Evolutionary conservation across 306 rosid species (phyloP), one percentile per base, ranked within the genome.

Genomic region (Cucurbita maxima): DNA sequence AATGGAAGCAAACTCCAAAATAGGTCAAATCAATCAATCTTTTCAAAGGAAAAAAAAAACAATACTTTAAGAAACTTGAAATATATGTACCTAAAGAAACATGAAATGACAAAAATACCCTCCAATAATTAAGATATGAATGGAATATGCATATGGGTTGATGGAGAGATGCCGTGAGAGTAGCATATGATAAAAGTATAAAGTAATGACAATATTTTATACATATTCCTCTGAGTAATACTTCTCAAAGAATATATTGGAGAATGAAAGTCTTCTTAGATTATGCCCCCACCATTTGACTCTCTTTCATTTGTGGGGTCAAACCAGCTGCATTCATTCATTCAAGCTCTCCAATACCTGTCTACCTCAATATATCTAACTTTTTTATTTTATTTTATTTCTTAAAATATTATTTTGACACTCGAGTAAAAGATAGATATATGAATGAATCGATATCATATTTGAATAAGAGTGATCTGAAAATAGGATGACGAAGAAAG

Each of bases 261-360:
- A 68, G 86, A 90, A 83, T 84, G 87, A 86, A 84, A 89, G 88
- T 83, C 89, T 87, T 87, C 89, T 75, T 58, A 74, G 86, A 82
- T 85, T 82, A 83, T 82, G 92, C 75, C 83, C 80, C 84, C 78
- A 82, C 81, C 85, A 76, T 89, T 88, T 82, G 88, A 85, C 86
- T 78, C 84, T 41, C 70, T 43, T 66, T 20, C 72, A 22, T 58
- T 11, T 68, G 73, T 44, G 40, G 73, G 79, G 67, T 76, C 82
- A 77, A 83, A 76, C 67, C 64, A 73, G 4, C 67, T 60, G 36
- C 81, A 81, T 76, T 30, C 34, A 30, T 30, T 81, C 71, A 30
- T 30, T 81, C 71, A 79, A 38, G 74, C 81, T 77, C 86, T 81
- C 76, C 54, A 80, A 79, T 76, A 82, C 86, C 91, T 85, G 88